A percentile compares a stretch with the other conserved stretches of the same genome.
Evolutionary conservation across 768 basidiomycete species (phyloP).

Genomic region (Podaxis sp.): DNA sequence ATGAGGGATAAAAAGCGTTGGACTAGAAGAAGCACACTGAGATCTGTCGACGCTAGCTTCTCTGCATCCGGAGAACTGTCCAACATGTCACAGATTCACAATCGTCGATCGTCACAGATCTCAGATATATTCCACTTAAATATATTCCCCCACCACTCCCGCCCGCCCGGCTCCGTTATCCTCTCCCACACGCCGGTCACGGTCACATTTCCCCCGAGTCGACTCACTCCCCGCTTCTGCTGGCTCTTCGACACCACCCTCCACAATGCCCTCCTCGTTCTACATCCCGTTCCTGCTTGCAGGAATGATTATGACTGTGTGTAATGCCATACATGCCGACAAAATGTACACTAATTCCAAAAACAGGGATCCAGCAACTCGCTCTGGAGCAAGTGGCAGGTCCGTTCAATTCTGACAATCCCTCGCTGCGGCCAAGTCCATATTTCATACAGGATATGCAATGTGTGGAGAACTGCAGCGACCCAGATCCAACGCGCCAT

Average conservation of each 20-base stretch:
- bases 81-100: constrained; percentile 26
- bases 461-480: constrained; percentile 91
- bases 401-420: constrained; percentile 23
- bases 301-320: constrained; percentile 90
- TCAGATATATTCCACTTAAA: constrained; percentile 13
- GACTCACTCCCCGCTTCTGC: constrained; percentile 3
- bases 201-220: constrained; percentile 13
- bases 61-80: constrained; percentile 28
- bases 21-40: constrained; percentile 35
- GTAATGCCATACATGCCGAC: constrained; percentile 18
- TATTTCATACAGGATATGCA: constrained; percentile 77
- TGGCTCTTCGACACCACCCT: constrained; percentile 17
- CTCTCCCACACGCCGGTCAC: constrained; percentile 19
- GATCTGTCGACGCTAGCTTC: constrained; percentile 36
- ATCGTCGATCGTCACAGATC: constrained; percentile 26
- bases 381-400: constrained; percentile 85
- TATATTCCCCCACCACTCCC: constrained; percentile 16
- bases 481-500: constrained; percentile 56
- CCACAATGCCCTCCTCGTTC: constrained; percentile 63
- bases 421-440: constrained; percentile 6
- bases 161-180: constrained; percentile 12
- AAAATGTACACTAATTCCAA: background rate
- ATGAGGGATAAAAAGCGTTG: constrained; percentile 44
- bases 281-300: constrained; percentile 79
- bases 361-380: constrained; percentile 76